Evolutionary conservation across 2,329 filamentous ascomycete genomes (phyloP), one percentile per base, ranked within the genome.

Genomic region (Juglanconis sp.): DNA sequence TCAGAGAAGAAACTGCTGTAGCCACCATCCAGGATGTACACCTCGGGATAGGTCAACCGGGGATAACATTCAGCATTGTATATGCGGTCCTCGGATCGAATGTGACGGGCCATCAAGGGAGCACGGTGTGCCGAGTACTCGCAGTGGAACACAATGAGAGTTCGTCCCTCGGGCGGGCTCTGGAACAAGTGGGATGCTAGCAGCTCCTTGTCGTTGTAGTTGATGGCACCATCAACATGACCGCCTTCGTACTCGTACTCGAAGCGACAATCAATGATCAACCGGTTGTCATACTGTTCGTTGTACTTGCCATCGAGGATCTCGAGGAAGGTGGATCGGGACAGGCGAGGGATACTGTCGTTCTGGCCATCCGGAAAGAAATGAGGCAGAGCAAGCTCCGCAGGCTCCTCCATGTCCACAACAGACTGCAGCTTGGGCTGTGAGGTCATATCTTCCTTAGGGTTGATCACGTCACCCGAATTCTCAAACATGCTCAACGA

Each of bases 161-260:
- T 95, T 66, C 87, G 89, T 53, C 88, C 84, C 51, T 84, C 36
- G 30, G 55, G 55, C 17, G 82, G 81, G 30, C 79, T 81, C 59
- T 86, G 77, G 73, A 99, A 96, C 53, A 99, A 84, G 66, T 93
- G 87, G 58, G 81, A 81, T 8, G 92, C 87, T 61, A 99, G 81
- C 63, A 90, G 78, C 69, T 99, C 94, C 76, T 97, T 97, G 78
- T 97, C 92, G 76, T 96, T 98, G 80, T 92, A 95, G 79, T 99
- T 99, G 76, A 96, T 81, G 48, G 95, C 95, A 17, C 90, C 90
- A 67, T 92, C 85, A 71, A 99, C 97, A 73, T 99, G 95, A 38
- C 95, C 95, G 59, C 95, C 95, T 15, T 96, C 89, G 72, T 96
- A 99, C 77, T 99, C 95, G 74, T 99, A 99, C 80, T 99, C 95